phyloP scores from a whole-genome alignment of 2,329 filamentous ascomycete species.

The Penicillium corylophilum region DNA sequence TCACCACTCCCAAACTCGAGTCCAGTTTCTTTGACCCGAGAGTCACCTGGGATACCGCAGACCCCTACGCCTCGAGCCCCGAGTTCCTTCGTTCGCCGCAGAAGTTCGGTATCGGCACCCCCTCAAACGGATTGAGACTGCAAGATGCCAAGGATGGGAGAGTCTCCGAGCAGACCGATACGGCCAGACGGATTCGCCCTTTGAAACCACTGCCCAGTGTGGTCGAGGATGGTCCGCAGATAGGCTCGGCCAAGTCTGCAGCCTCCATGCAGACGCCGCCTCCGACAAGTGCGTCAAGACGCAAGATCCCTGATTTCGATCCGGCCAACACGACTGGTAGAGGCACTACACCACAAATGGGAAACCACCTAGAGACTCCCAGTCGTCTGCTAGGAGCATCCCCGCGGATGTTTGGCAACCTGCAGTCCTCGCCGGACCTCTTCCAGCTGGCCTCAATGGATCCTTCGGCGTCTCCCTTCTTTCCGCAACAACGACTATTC shows the following conservation, averaged over 20 bases:
- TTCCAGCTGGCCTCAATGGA: conserved; percentile 54
- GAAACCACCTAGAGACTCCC: conserved; percentile 44
- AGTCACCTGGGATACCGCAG: conserved; percentile 48
- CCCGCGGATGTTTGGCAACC: conserved; percentile 50
- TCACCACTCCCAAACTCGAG: conserved; percentile 48
- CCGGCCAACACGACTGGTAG: conserved; percentile 20
- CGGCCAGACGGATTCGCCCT: conserved; percentile 32
- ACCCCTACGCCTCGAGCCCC: conserved; percentile 48
- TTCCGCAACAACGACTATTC: conserved; percentile 55
- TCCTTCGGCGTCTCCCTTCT: conserved; percentile 56
- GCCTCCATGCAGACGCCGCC: conserved; percentile 61
- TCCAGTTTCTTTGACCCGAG: conserved; percentile 48
- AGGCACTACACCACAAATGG: conserved; percentile 23
- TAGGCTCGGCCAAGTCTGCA: conserved; percentile 42
- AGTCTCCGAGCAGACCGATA: conserved; percentile 32
- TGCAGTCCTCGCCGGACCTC: conserved; percentile 60
- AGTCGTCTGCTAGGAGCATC: conserved; percentile 46
- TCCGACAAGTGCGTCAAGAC: conserved; percentile 57
- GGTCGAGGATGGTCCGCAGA: conserved; percentile 33
- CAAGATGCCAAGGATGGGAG: conserved; percentile 21
- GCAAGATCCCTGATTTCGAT: conserved; percentile 42
- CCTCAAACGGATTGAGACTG: conserved; percentile 27
- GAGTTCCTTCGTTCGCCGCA: conserved; percentile 46
- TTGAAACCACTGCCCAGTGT: conserved; percentile 27
- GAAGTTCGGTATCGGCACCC: conserved; percentile 37